A percentile compares a stretch with the other conserved stretches of the same genome.
phyloP scores from a whole-genome alignment of 2,329 filamentous ascomycete genomes.

The Colletotrichum shisoi region DNA sequence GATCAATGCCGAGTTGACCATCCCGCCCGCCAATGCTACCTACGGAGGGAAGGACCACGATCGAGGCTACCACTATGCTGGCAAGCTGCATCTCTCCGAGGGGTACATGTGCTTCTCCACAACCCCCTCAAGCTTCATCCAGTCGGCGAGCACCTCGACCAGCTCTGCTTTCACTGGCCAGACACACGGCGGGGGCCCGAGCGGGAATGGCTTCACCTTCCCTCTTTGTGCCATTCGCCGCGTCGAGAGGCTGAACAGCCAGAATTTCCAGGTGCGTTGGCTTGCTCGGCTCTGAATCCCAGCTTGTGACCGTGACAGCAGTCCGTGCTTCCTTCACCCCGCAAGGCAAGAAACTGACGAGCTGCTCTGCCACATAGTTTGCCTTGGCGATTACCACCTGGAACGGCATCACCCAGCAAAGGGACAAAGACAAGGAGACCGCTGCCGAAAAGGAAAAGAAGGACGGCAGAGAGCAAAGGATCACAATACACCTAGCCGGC shows the following conservation, averaged over 20 bases:
- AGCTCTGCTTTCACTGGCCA: constrained; percentile 89
- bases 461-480: constrained; percentile 73
- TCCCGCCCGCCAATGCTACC: constrained; percentile 74
- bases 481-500: constrained; percentile 90
- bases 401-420: constrained; percentile 74
- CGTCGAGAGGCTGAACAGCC: constrained; percentile 91
- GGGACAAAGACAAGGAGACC: constrained; percentile 54
- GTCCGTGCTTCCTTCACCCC: constrained; percentile 22
- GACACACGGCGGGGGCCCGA: constrained; percentile 89
- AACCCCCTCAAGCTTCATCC: constrained; percentile 84
- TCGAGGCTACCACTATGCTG: constrained; percentile 85
- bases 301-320: constrained; percentile 13
- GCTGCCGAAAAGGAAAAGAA: constrained; percentile 48
- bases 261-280: constrained; percentile 74
- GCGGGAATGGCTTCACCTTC: constrained; percentile 94
- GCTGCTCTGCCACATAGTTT: constrained; percentile 62
- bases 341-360: constrained; percentile 16
- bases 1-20: constrained; percentile 93
- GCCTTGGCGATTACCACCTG: constrained; percentile 94
- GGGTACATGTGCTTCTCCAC: constrained; percentile 97
- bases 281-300: not conserved
- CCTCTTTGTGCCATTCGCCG: constrained; percentile 89
- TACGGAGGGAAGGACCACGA: constrained; percentile 75
- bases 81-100: constrained; percentile 92
- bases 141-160: constrained; percentile 77